These are phyloP conservation scores for Neoarthrinium moseri DNA, from an alignment of 2,329 filamentous ascomycete genomes.

Conservation along the genomic window DNA sequence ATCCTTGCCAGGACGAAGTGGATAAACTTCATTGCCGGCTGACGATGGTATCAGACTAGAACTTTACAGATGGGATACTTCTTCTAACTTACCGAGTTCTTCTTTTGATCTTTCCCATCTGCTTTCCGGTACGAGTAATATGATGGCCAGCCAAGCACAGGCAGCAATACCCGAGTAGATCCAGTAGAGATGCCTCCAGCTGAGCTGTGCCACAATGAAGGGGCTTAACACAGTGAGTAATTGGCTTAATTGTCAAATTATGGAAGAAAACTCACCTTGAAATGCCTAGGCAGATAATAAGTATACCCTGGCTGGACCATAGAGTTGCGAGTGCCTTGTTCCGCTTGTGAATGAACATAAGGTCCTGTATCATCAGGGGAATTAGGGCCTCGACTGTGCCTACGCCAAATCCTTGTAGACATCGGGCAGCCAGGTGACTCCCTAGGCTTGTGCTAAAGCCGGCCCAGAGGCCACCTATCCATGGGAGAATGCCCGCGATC, in stretches of 20 bases:
- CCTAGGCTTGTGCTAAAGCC: constrained; percentile 28
- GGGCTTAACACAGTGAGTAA: constrained; percentile 19
- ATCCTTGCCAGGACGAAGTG: constrained; percentile 22
- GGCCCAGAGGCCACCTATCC: constrained; percentile 35
- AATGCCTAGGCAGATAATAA: constrained; percentile 26
- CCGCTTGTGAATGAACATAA: constrained; percentile 37
- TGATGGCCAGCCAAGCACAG: constrained; percentile 30
- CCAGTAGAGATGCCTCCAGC: constrained; percentile 35
- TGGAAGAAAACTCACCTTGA: background rate
- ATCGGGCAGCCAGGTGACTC: constrained; percentile 30
- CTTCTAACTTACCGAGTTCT: constrained; percentile 22
- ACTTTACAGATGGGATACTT: accelerated
- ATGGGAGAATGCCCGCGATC: constrained; percentile 28
- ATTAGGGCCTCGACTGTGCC: constrained; percentile 34
- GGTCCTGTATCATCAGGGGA: constrained; percentile 36
- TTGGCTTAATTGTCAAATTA: background rate
- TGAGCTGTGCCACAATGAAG: constrained; percentile 26
- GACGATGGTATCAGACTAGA: background rate
- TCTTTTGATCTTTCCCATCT: constrained; percentile 27
- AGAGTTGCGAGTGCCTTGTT: constrained; percentile 31
- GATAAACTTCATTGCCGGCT: constrained; percentile 20
- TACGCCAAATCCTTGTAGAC: constrained; percentile 33
- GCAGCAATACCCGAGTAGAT: constrained; percentile 28
- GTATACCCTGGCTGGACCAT: constrained; percentile 26
- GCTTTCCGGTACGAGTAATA: constrained; percentile 33